Conservation (phyloP, 2,329 filamentous ascomycete species). For the Fusarium setosum region DNA sequence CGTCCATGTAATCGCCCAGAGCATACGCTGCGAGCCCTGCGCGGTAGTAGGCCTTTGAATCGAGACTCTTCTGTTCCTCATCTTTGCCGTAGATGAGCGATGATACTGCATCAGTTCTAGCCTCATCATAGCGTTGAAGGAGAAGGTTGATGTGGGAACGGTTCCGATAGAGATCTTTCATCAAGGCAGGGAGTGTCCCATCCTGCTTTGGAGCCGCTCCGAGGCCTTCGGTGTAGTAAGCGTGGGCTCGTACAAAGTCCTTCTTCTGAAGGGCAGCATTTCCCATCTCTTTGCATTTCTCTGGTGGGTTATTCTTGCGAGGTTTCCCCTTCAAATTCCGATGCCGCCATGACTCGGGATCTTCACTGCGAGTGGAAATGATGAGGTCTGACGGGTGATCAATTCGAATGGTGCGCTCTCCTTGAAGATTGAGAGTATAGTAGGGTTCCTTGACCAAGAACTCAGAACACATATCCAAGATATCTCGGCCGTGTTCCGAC, state of each 20-base stretch:
- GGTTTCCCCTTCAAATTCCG: neutral
- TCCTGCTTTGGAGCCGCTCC: neutral
- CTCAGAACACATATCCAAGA: conserved; percentile 47
- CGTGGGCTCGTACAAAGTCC: conserved; percentile 33
- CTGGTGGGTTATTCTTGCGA: conserved; percentile 16
- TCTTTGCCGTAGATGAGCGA: conserved; percentile 42
- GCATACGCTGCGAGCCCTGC: conserved; percentile 47
- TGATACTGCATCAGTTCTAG: conserved; percentile 41
- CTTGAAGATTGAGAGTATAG: conserved; percentile 55
- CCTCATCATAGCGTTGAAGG: conserved; percentile 46
- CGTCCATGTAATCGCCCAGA: conserved; percentile 39
- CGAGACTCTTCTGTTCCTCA: conserved; percentile 29
- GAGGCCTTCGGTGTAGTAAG: conserved; percentile 44
- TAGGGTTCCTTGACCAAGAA: conserved; percentile 63
- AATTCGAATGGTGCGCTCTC: conserved; percentile 53
- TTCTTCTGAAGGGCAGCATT: conserved; percentile 43
- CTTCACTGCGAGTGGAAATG: conserved; percentile 15
- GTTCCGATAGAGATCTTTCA: conserved; percentile 48
- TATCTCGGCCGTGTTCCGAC: conserved; percentile 45
- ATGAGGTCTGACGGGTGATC: conserved; percentile 49
- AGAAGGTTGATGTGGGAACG: conserved; percentile 48
- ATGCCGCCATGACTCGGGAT: conserved; percentile 32
- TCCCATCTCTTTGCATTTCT: conserved; percentile 42
- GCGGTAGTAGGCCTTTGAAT: conserved; percentile 48
- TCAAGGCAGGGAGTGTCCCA: conserved; percentile 23